Conservation (phyloP, 805 yeast species). For the Yamadazyma paraphyllophila region DNA sequence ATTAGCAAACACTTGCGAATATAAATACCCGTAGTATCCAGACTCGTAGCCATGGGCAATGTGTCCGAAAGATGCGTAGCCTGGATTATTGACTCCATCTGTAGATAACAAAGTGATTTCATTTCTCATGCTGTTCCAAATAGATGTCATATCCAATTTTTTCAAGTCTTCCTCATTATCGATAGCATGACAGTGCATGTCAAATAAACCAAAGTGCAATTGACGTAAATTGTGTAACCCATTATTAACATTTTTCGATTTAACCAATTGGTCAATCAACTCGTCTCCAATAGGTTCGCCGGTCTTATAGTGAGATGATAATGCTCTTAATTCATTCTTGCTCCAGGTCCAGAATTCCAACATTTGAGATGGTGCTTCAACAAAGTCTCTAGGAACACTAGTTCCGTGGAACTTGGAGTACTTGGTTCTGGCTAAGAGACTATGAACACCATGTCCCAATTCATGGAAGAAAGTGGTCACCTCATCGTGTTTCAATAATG, state of each 20-base stretch:
- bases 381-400: slow-evolving; percentile 79
- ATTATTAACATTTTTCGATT: slow-evolving; percentile 73
- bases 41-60: slow-evolving; percentile 81
- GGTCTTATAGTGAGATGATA: slow-evolving; percentile 67
- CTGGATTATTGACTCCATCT: slow-evolving; percentile 49
- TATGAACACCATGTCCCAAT: slow-evolving; percentile 87
- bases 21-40: slow-evolving; percentile 83
- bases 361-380: slow-evolving; percentile 90
- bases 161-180: slow-evolving; percentile 34
- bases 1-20: slow-evolving; percentile 82
- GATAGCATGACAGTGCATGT: slow-evolving; percentile 64
- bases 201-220: slow-evolving; percentile 75
- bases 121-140: slow-evolving; percentile 68
- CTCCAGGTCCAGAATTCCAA: slow-evolving; percentile 89
- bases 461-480: slow-evolving; percentile 87
- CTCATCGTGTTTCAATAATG: slow-evolving; percentile 73
- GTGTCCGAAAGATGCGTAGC: slow-evolving; percentile 78
- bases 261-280: slow-evolving; percentile 55
- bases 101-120: slow-evolving; percentile 58
- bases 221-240: slow-evolving; percentile 73
- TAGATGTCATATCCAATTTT: slow-evolving; percentile 44
- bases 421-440: slow-evolving; percentile 62
- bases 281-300: slow-evolving; percentile 57
- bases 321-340: slow-evolving; percentile 49
- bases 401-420: slow-evolving; percentile 75